Base-by-base conservation (phyloP, 2,329 filamentous ascomycete species). In the Karstenula rhodostoma region DNA sequence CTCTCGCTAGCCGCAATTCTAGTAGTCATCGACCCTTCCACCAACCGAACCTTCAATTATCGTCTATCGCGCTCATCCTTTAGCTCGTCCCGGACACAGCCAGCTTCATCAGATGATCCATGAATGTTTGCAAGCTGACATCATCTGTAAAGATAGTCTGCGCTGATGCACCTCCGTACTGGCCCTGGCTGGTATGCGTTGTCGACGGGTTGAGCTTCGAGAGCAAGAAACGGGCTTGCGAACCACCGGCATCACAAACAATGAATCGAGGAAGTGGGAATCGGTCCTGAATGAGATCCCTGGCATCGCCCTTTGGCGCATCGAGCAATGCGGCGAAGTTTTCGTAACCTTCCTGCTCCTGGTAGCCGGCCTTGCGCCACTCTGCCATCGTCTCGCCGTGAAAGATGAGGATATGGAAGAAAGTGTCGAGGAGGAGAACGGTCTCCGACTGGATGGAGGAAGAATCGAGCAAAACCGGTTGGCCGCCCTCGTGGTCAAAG, bases 61-160 rank as follows among this genome's bases (percentile, higher is more conserved):
- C 49, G 23, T 52, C 48, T 42, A 50, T 57, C 25, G 9, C 33
- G 5, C 40, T 13, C 19, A 33, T 27, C 13, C 27, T 32, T 64
- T 69, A 77, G 54, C 75, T 67, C 27, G 75, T 77, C 19, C 76
- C 76, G 9, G 73, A 75, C 6, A 78, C 76, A 15, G 76, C 76
- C 58, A 78, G 65, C 92, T 99, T 99, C 95, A 99, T 99, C 77
- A 99, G 83, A 81, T 98, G 94, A 73, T 99, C 95, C 95, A 99
- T 99, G 77, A 99, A 99, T 1, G 94, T 98, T 80, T 98, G 94
- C 75, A 99, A 83, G 57, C 93, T 97, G 57, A 99, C 95, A 78
- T 99, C 95, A 74, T 99, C 95, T 0, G 95, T 99, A 82, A 99
- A 99, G 72, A 99, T 99, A 5, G 95, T 99, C 80, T 99, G 95